Evolutionary conservation across 257 asterid species (phyloP).

Genomic region (Echites panduratus): DNA sequence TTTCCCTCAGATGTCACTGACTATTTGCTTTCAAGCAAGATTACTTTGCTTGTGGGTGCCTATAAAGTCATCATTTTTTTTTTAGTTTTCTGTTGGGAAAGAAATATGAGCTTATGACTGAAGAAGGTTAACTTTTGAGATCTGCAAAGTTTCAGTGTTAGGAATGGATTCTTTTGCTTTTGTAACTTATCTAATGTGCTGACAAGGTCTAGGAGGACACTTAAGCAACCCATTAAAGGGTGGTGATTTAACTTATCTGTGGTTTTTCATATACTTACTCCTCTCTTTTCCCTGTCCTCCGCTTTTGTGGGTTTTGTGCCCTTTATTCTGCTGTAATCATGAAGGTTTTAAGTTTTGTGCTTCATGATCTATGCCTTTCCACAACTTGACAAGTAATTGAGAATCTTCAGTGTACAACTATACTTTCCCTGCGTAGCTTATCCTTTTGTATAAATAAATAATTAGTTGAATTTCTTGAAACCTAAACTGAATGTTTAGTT

Average conservation of each 20-base stretch:
- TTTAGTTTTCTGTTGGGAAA: neutral
- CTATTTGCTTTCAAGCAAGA: neutral
- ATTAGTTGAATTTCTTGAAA: neutral
- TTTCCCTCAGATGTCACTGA: neutral
- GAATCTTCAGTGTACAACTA: neutral
- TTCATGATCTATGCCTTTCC: neutral
- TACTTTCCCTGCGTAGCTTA: neutral
- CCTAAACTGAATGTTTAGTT: neutral
- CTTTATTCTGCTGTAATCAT: neutral
- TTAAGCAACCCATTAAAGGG: neutral
- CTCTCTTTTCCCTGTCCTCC: neutral
- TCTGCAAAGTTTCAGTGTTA: neutral
- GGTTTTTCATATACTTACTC: neutral
- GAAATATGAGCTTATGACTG: neutral
- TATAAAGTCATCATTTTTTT: neutral
- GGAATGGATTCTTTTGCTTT: neutral
- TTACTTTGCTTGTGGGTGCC: neutral
- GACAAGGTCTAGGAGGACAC: neutral
- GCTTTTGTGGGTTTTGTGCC: neutral
- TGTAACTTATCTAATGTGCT: neutral
- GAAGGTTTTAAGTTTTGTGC: neutral
- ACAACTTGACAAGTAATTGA: neutral
- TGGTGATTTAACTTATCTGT: no score
- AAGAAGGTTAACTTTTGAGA: neutral
- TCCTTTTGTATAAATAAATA: neutral